Conservation (phyloP, 495 filamentous ascomycete species). For the Pyrenula aspistea region DNA sequence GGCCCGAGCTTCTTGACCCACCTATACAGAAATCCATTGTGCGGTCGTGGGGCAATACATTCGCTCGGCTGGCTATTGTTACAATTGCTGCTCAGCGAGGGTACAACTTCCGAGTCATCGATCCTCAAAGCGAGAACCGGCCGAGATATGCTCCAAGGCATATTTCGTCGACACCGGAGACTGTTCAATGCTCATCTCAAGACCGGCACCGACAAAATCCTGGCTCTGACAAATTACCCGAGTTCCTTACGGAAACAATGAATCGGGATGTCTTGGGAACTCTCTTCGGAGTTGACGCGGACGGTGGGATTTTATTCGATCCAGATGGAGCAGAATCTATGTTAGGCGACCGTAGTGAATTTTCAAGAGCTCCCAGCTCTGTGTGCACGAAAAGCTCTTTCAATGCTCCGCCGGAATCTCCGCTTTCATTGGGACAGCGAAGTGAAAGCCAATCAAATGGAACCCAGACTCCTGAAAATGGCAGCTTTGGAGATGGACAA, state of each 20-base stretch:
- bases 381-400: neutral
- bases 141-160: neutral
- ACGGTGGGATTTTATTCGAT: neutral
- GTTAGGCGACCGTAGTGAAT: neutral
- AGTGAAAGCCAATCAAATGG: neutral
- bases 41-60: slow-evolving; percentile 9
- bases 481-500: neutral
- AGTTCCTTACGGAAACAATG: neutral
- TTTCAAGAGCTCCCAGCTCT: neutral
- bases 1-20: slow-evolving; percentile 11
- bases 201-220: neutral
- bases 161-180: neutral
- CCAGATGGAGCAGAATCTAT: neutral
- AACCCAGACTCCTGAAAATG: neutral
- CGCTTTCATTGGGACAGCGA: too few relatives aligned
- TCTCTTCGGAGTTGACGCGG: neutral
- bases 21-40: slow-evolving; percentile 5
- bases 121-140: neutral
- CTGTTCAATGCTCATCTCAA: neutral
- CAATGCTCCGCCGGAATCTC: neutral
- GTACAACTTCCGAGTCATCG: neutral
- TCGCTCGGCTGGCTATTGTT: slow-evolving; percentile 9
- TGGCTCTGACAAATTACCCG: neutral
- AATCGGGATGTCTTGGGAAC: neutral
- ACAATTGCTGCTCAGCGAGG: neutral